Evolutionary conservation across 2,329 filamentous ascomycete genomes (phyloP).

Genomic region (Penicillium sp.): DNA sequence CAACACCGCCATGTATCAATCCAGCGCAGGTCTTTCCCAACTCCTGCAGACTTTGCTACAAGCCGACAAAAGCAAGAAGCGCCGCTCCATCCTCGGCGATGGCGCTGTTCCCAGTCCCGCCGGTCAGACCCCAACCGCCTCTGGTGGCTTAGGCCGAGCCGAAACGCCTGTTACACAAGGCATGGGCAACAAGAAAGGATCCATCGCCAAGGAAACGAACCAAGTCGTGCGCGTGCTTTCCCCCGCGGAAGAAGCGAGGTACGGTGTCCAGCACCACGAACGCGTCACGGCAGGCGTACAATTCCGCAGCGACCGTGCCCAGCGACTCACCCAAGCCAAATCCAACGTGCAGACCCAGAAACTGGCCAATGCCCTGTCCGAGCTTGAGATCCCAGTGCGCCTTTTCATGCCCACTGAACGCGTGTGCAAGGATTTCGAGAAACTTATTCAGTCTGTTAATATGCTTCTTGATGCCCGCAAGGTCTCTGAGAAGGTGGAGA

Average conservation of each 20-base stretch:
- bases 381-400: conserved; percentile 46
- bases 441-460: conserved; percentile 47
- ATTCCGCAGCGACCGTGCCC: conserved; percentile 67
- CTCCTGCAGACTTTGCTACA: conserved; percentile 78
- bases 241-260: conserved; percentile 70
- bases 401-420: conserved; percentile 50
- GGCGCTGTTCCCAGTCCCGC: conserved; percentile 48
- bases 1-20: conserved; percentile 73
- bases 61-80: conserved; percentile 85
- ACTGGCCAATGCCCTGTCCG: conserved; percentile 46
- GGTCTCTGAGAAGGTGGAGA: conserved; percentile 47
- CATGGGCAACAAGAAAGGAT: conserved; percentile 36
- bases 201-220: conserved; percentile 37
- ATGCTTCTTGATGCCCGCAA: conserved; percentile 48
- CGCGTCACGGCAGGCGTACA: conserved; percentile 80
- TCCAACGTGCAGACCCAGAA: conserved; percentile 50
- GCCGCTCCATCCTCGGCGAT: conserved; percentile 66
- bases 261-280: conserved; percentile 81
- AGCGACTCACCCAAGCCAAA: conserved; percentile 50
- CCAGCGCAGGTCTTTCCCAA: conserved; percentile 72
- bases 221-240: conserved; percentile 67
- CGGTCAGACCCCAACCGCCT: conserved; percentile 51
- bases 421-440: conserved; percentile 50
- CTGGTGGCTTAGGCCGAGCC: conserved; percentile 37
- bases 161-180: conserved; percentile 36